A percentile compares a stretch with the other conserved stretches of the same genome.
These are phyloP conservation scores for Ceratocystis papillata DNA, from an alignment of 2,329 filamentous ascomycete genomes.

Conservation along the genomic window DNA sequence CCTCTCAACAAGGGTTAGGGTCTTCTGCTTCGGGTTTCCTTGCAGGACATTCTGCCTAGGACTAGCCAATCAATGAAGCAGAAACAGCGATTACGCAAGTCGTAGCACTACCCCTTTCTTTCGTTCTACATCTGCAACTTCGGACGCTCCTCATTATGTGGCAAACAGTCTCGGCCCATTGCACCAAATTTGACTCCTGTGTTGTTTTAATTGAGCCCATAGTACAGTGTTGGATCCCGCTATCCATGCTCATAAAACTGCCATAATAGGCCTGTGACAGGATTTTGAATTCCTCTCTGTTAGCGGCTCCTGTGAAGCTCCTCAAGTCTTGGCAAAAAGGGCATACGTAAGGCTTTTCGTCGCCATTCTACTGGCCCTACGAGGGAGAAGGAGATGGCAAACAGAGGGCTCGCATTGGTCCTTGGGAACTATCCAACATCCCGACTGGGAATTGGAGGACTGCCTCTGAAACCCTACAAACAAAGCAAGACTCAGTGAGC, in stretches of 20 bases:
- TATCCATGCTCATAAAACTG: not conserved
- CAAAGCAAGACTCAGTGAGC: not conserved
- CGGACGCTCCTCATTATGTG: too few relatives aligned
- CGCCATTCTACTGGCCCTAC: not conserved
- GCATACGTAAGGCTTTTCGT: slow-evolving; percentile 13
- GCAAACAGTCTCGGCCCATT: too few relatives aligned
- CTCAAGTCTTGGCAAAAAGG: slow-evolving; percentile 1
- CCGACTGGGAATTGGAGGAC: not conserved
- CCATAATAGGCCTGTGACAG: not conserved
- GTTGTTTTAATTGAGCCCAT: too few relatives aligned
- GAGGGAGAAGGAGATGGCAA: not conserved
- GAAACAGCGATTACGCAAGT: not conserved
- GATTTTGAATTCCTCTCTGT: not conserved
- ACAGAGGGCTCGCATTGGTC: not conserved
- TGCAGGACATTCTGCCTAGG: not conserved
- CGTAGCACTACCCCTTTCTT: not conserved
- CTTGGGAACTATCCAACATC: not conserved
- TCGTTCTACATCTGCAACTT: too few relatives aligned
- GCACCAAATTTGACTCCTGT: too few relatives aligned
- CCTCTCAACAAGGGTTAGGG: not conserved
- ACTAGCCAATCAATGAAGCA: not conserved
- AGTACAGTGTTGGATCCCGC: not conserved
- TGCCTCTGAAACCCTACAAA: not conserved
- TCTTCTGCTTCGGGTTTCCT: not conserved
- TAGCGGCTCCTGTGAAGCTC: not conserved